phyloP scores from a whole-genome alignment of 257 asterid genomes.

The Nicotiana obtusifolia region DNA sequence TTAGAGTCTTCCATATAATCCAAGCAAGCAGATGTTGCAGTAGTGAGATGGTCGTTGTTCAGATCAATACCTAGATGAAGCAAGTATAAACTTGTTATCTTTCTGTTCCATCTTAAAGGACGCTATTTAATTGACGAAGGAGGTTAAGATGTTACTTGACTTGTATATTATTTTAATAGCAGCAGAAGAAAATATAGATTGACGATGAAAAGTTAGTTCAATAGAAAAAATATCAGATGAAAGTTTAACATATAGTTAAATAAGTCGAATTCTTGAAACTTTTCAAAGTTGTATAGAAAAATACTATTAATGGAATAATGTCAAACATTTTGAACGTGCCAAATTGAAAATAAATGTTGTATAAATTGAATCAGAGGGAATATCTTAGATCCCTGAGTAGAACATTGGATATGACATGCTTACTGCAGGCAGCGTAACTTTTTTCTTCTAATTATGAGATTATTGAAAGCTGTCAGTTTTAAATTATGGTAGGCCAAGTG shows the following conservation, averaged over 20 bases:
- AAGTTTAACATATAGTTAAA: background rate
- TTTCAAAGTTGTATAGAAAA: background rate
- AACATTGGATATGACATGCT: conserved; percentile 6
- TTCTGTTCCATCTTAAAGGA: too few species aligned
- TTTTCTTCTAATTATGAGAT: background rate
- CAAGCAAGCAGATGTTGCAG: background rate
- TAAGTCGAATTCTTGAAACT: background rate
- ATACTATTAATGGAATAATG: background rate
- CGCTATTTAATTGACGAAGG: background rate
- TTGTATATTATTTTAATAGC: background rate
- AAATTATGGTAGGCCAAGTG: background rate
- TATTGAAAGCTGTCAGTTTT: background rate
- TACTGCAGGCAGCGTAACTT: background rate
- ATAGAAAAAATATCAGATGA: background rate
- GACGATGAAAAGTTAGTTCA: background rate
- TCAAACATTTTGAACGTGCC: background rate
- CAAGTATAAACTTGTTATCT: too few species aligned
- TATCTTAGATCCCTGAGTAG: background rate
- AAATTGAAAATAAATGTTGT: background rate
- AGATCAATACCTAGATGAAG: too few species aligned
- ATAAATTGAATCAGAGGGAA: background rate
- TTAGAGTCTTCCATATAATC: background rate
- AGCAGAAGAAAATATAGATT: background rate
- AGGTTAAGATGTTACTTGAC: background rate
- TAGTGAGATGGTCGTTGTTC: background rate